Percentiles rank a stretch among this genome's conserved stretches.
Conservation (phyloP, 192 early-diverging fungal species). For the Chytriomyces confervae region DNA sequence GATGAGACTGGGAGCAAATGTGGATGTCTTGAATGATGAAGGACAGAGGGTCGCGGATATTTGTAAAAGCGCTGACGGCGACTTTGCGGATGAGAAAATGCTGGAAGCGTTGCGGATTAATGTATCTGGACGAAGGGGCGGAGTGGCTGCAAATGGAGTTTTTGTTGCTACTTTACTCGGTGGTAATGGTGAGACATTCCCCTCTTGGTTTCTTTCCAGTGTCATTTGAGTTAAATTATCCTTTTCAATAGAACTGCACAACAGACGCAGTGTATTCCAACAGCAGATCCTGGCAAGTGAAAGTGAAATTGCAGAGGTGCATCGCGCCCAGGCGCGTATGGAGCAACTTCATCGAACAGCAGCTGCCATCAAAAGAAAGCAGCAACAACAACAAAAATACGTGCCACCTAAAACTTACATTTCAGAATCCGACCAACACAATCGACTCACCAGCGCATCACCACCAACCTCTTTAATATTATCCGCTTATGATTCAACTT, state of each 20-base stretch:
- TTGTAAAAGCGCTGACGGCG: background rate
- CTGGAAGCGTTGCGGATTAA: background rate
- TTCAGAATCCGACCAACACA: no score
- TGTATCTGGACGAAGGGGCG: background rate
- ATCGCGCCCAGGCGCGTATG: constrained; percentile 1
- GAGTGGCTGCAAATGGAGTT: background rate
- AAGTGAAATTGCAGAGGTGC: constrained; percentile 6
- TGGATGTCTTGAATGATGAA: constrained; percentile 12
- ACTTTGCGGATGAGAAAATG: background rate
- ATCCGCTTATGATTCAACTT: background rate
- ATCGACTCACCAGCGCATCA: background rate
- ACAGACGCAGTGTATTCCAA: no score
- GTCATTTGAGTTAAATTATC: no score
- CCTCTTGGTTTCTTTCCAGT: no score
- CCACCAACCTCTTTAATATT: background rate
- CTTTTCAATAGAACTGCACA: no score
- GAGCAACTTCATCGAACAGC: constrained; percentile 4
- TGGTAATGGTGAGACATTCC: no score
- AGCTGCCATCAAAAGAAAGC: background rate
- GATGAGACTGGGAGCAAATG: constrained; percentile 17
- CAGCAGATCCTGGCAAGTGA: background rate
- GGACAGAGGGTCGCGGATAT: constrained; percentile 7
- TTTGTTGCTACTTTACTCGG: background rate
- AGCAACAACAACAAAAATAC: background rate
- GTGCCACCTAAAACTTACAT: no score